Percentiles rank a stretch among this genome's conserved stretches.
Evolutionary conservation across 768 basidiomycete species (phyloP).

Genomic region (Boletales sp.): DNA sequence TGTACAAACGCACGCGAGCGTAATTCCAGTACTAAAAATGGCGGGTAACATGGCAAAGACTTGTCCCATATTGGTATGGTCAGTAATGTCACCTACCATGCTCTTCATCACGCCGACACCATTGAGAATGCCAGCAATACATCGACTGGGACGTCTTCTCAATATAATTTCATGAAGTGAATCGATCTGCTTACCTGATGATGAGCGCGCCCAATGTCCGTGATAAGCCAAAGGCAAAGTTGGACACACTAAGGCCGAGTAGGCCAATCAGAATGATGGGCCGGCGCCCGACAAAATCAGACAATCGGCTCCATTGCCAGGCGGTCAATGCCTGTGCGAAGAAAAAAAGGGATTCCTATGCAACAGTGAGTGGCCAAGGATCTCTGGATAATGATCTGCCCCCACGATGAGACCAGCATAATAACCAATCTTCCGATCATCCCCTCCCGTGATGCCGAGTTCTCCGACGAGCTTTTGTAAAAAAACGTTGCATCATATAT

Average conservation of each 20-base stretch:
- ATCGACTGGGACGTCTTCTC: conserved; percentile 23
- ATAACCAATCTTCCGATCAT: conserved; percentile 62
- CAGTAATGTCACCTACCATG: conserved; percentile 61
- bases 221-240: conserved; percentile 60
- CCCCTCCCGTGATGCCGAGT: conserved; percentile 62
- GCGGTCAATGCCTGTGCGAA: conserved; percentile 52
- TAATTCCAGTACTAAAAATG: not conserved
- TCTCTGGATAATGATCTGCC: not conserved
- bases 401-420: conserved; percentile 60
- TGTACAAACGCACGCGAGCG: conserved; percentile 5
- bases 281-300: conserved; percentile 60
- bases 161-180: not conserved
- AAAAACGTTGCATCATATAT: not conserved
- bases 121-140: conserved; percentile 34
- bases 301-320: conserved; percentile 61
- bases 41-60: conserved; percentile 24
- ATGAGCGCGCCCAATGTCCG: conserved; percentile 51
- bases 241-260: conserved; percentile 48
- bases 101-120: conserved; percentile 62
- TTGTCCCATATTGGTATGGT: conserved; percentile 32
- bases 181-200: conserved; percentile 38
- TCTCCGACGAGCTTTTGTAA: conserved; percentile 52
- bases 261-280: conserved; percentile 56
- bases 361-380: not conserved
- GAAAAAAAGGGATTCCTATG: conserved; percentile 61